These are phyloP conservation scores for Lithospermum erythrorhizon DNA, from an alignment of 257 asterid species.

Conservation along the genomic window DNA sequence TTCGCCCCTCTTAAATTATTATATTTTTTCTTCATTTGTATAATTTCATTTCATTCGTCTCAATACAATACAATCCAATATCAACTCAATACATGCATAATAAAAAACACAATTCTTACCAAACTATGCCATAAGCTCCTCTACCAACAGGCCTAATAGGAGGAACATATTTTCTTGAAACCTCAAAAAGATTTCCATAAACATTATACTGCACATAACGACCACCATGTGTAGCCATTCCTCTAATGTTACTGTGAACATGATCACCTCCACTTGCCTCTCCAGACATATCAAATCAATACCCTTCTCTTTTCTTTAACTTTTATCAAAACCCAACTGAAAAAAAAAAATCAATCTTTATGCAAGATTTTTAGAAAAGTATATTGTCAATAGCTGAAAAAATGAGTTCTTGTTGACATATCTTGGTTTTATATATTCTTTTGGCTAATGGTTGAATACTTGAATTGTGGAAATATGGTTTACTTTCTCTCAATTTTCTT, in stretches of 20 bases:
- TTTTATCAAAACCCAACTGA: neutral
- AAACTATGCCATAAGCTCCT: constrained; percentile 78
- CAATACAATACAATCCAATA: too few species aligned
- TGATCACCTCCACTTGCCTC: constrained; percentile 62
- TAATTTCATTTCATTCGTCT: too few species aligned
- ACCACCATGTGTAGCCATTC: constrained; percentile 62
- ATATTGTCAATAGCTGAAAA: neutral
- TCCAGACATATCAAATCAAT: constrained; percentile 30
- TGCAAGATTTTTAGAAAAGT: neutral
- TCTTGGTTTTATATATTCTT: neutral
- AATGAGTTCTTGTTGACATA: neutral
- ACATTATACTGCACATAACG: constrained; percentile 67
- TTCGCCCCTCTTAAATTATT: too few species aligned
- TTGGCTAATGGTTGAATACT: neutral
- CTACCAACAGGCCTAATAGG: constrained; percentile 76
- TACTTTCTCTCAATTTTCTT: neutral
- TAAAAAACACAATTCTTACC: constrained; percentile 18
- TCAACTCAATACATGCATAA: neutral
- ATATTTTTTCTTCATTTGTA: too few species aligned
- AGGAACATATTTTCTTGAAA: constrained; percentile 60
- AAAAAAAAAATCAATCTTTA: neutral
- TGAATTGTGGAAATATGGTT: neutral
- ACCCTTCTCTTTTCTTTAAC: neutral
- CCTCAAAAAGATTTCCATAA: constrained; percentile 69
- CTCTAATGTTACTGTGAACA: constrained; percentile 40